Base-by-base conservation (phyloP, 202 grass and related monocot species). In the Schoenoplectus triqueter region DNA sequence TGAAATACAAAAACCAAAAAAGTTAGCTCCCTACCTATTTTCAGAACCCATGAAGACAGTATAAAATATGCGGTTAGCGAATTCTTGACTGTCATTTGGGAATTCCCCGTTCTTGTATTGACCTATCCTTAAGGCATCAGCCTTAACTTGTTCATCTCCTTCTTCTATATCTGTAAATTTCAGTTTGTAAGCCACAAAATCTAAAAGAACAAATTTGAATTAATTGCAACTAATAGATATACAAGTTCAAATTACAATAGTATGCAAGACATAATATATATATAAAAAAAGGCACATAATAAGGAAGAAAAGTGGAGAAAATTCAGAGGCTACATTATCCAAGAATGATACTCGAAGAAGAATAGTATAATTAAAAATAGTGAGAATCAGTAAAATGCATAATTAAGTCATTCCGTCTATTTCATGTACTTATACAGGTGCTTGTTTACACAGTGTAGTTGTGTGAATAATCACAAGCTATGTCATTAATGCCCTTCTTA, bases 41-140 rank as follows among this genome's bases (percentile, higher is more conserved):
- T 93, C 95, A 77, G 92, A 91, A 73, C 95, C 95, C 95, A 98
- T 98, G 80, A 92, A 98, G 81, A 98, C 91, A 21, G 95, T 95
- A 81, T 98, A 98, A 88, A 98, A 92, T 85, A 98, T 83, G 64
- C 95, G 86, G 74, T 86, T 93, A 62, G 89, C 92, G 41, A 98
- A 80, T 60, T 98, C 92, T 89, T 70, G 86, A 81, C 92, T 93
- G 79, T 92, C 88, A 68, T 73, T 89, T 64, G 92, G 95, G 54
- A 92, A 77, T 87, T 95, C 95, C 14, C 95, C 92, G 64, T 92
- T 89, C 86, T 88, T 98, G 57, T 98, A 98, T 31, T 95, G 92
- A 20, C 95, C 92, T 88, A 95, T 95, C 42, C 95, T 82, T 20
- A 95, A 20, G 66, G 91, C 91, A 90, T 98, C 95, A 6, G 73